These are phyloP conservation scores for Zygoascus bituminiphila DNA, from an alignment of 805 yeast genomes.

Conservation along the genomic window DNA sequence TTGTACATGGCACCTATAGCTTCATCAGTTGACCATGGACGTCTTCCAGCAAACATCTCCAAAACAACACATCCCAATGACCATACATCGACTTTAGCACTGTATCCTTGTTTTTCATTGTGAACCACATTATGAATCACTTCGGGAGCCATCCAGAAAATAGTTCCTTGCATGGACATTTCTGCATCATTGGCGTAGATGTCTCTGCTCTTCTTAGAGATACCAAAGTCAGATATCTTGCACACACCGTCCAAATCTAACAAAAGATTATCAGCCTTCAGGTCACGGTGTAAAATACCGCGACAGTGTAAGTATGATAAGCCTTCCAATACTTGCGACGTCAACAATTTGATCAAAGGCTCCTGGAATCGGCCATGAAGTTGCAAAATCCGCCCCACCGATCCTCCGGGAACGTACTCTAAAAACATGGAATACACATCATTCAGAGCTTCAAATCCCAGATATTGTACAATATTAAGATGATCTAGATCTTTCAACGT, in stretches of 20 bases:
- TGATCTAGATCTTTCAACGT: slow-evolving; percentile 93
- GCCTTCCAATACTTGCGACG: slow-evolving; percentile 75
- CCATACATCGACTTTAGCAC: slow-evolving; percentile 98
- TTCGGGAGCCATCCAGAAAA: slow-evolving; percentile 99
- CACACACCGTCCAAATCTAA: slow-evolving; percentile 89
- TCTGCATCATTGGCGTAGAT: slow-evolving; percentile 87
- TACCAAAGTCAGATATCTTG: slow-evolving; percentile 94
- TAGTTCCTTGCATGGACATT: slow-evolving; percentile 98
- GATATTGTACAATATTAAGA: slow-evolving; percentile 86
- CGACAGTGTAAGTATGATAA: slow-evolving; percentile 77
- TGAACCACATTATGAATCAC: slow-evolving; percentile 79
- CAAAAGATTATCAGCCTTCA: slow-evolving; percentile 87
- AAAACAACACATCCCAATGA: slow-evolving; percentile 93
- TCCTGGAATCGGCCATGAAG: slow-evolving; percentile 83
- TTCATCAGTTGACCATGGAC: slow-evolving; percentile 97
- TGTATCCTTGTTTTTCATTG: slow-evolving; percentile 76
- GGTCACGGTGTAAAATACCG: slow-evolving; percentile 87
- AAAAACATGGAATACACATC: slow-evolving; percentile 76
- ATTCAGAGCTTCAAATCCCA: slow-evolving; percentile 76
- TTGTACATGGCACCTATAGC: slow-evolving; percentile 92
- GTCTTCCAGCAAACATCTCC: slow-evolving; percentile 94
- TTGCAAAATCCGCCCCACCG: slow-evolving; percentile 78
- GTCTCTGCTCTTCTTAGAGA: slow-evolving; percentile 71
- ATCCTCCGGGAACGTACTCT: slow-evolving; percentile 97
- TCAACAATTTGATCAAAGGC: slow-evolving; percentile 58